Evolutionary conservation across 495 filamentous ascomycete genomes (phyloP).

Genomic region (Talaromyces liani): DNA sequence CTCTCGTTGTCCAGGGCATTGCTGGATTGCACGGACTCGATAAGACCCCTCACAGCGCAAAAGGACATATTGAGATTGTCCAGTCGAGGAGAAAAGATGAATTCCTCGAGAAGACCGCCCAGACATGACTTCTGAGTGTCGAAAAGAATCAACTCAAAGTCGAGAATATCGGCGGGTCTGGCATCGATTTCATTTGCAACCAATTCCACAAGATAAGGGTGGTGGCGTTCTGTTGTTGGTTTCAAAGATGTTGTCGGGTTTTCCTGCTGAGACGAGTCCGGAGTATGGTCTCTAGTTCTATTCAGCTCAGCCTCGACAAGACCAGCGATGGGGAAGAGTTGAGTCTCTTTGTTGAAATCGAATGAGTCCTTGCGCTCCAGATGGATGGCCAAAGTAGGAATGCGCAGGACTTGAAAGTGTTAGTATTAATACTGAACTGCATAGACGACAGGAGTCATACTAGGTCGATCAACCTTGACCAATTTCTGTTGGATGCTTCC

Average conservation of each 20-base stretch:
- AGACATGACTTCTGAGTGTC: conserved; percentile 87
- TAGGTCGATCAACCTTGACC: conserved; percentile 83
- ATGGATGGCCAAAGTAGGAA: conserved; percentile 91
- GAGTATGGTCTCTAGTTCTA: conserved; percentile 42
- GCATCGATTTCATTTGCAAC: conserved; percentile 76
- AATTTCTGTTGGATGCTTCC: conserved; percentile 77
- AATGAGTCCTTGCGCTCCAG: conserved; percentile 80
- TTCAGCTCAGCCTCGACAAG: conserved; percentile 83
- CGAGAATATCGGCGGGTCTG: conserved; percentile 62
- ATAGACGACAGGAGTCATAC: conserved; percentile 24
- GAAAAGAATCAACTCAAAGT: conserved; percentile 94
- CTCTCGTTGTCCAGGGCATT: conserved; percentile 63
- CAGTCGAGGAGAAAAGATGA: conserved; percentile 86
- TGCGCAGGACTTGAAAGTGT: conserved; percentile 58
- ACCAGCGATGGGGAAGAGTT: conserved; percentile 89
- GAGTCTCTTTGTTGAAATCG: conserved; percentile 91
- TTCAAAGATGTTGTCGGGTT: conserved; percentile 65
- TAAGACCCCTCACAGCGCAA: conserved; percentile 74
- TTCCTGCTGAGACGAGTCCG: conserved; percentile 32
- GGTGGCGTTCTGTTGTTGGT: conserved; percentile 74
- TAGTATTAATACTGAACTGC: background rate
- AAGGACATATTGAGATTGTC: conserved; percentile 96
- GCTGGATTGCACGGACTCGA: conserved; percentile 61
- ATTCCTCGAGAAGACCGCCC: conserved; percentile 85
- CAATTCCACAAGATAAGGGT: conserved; percentile 75